Evolutionary conservation across 2,329 filamentous ascomycete genomes (phyloP).

Genomic region (Aspergillus uvarum): DNA sequence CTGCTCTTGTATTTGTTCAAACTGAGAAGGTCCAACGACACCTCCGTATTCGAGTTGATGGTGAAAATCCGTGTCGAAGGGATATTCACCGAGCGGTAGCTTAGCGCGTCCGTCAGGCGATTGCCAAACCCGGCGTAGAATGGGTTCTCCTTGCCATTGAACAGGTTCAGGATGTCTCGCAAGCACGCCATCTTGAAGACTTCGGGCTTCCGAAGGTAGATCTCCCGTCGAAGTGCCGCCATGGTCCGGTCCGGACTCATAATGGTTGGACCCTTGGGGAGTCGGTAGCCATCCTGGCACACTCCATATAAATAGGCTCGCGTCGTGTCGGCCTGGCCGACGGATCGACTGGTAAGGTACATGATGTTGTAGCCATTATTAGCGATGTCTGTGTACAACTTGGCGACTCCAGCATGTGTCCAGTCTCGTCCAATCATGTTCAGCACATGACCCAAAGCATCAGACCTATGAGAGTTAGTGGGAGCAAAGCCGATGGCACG

Average conservation of each 20-base stretch:
- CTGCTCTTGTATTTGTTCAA: constrained; percentile 95
- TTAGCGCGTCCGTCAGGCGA: constrained; percentile 90
- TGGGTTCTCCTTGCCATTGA: constrained; percentile 71
- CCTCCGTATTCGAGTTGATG: constrained; percentile 96
- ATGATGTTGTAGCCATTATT: constrained; percentile 98
- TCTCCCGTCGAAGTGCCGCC: constrained; percentile 83
- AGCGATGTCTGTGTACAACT: constrained; percentile 92
- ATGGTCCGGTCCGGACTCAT: constrained; percentile 93
- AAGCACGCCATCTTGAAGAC: constrained; percentile 99
- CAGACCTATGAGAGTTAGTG: constrained; percentile 55
- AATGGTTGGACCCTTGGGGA: constrained; percentile 90
- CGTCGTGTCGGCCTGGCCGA: constrained; percentile 90
- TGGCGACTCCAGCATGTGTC: constrained; percentile 95
- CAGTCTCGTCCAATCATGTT: constrained; percentile 97
- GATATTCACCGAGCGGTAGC: constrained; percentile 93
- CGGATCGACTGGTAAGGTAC: constrained; percentile 91
- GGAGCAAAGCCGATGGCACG: not conserved
- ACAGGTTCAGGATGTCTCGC: constrained; percentile 87
- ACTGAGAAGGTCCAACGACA: constrained; percentile 83
- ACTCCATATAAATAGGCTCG: constrained; percentile 87
- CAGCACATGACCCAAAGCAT: constrained; percentile 87
- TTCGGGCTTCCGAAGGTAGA: constrained; percentile 94
- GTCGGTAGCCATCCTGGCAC: constrained; percentile 77
- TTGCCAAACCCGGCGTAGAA: constrained; percentile 99
- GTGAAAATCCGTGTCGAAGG: constrained; percentile 94